Base-by-base conservation (phyloP, 108 stramenopile species). In the Nitzschia palea region DNA sequence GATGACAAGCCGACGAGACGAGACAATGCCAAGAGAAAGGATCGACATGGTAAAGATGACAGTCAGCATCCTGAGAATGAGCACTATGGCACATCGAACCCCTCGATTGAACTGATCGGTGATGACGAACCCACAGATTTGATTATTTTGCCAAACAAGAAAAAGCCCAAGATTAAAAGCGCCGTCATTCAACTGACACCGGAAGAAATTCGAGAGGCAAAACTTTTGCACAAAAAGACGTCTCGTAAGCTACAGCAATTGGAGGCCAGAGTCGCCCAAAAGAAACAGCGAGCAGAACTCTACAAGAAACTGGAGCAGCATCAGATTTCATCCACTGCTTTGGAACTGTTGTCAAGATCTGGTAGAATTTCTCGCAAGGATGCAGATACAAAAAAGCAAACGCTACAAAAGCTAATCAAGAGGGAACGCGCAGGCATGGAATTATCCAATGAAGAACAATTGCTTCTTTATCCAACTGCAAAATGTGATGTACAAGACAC, bases 131-230 rank as follows among this genome's bases (percentile, higher is more conserved):
- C 60, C 44, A 77, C 81, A 29, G 65, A 78, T 60, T 57, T 68
- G 20, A 28, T 86, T 27, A 59, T 88, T 27, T 61, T 82, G 1
- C 69, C 73, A 6, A 62, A 54, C 4, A 78, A 79, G 57, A 62
- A 79, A 48, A 81, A 73, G 63, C 79, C 73, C 25, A 44, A 69
- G 22, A 55, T 70, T 23, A 63, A 68, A 33, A 59, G 56, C 58
- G 44, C 44, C 10, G 32, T 50, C 10, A 78, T 89, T 23, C 83
- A 85, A 37, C 64, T 94, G 29, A 88, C 90, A 20, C 86, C 86
- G 0, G 40, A 78, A 52, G 93, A 94, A 65, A 84, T 91, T 54
- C 68, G 71, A 47, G 71, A 85, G 20, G 93, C 93, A 25, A 88
- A 82, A 62, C 28, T 65, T 25, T 50, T 79, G 44, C 84, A 87